These are phyloP conservation scores for Rhexocercosporidium sp. DNA, from an alignment of 2,329 filamentous ascomycete genomes.

Conservation along the genomic window DNA sequence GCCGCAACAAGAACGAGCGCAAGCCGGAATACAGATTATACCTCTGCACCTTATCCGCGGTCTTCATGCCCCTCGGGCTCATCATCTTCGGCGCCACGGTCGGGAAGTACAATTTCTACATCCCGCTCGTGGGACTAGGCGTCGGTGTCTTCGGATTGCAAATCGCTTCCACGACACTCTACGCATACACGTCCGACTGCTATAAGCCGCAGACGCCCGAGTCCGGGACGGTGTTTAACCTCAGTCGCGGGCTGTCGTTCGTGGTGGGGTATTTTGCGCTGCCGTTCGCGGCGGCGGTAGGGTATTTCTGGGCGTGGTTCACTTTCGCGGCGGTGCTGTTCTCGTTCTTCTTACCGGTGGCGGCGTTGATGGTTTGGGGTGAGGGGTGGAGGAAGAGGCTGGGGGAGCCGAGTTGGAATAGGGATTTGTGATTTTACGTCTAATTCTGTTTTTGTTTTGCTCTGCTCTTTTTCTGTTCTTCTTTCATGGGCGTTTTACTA, in stretches of 20 bases:
- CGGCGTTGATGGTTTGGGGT: slow-evolving; percentile 35
- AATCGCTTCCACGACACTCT: slow-evolving; percentile 37
- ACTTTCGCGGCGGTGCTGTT: slow-evolving; percentile 36
- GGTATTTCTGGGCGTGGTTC: slow-evolving; percentile 36
- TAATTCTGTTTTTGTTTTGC: background rate
- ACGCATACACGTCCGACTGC: slow-evolving; percentile 39
- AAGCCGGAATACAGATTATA: slow-evolving; percentile 39
- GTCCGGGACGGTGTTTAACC: slow-evolving; percentile 38
- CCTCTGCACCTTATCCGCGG: slow-evolving; percentile 33
- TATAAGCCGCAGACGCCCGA: slow-evolving; percentile 39
- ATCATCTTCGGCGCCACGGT: slow-evolving; percentile 40
- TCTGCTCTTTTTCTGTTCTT: background rate
- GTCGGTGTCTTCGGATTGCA: slow-evolving; percentile 39
- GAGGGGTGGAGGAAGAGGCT: slow-evolving; percentile 34
- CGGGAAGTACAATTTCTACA: slow-evolving; percentile 27
- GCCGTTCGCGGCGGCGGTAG: slow-evolving; percentile 32
- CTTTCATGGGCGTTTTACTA: background rate
- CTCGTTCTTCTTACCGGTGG: slow-evolving; percentile 35
- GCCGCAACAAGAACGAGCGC: slow-evolving; percentile 28
- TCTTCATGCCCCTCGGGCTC: slow-evolving; percentile 39
- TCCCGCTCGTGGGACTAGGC: slow-evolving; percentile 36
- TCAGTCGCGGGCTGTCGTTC: slow-evolving; percentile 35
- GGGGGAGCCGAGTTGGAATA: slow-evolving; percentile 34
- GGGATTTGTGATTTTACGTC: slow-evolving; percentile 26
- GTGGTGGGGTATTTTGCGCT: slow-evolving; percentile 37